Evolutionary conservation across 371 early-diverging fungal species (phyloP), one percentile per base, ranked within the genome.

Genomic region (Mortierella sp.): DNA sequence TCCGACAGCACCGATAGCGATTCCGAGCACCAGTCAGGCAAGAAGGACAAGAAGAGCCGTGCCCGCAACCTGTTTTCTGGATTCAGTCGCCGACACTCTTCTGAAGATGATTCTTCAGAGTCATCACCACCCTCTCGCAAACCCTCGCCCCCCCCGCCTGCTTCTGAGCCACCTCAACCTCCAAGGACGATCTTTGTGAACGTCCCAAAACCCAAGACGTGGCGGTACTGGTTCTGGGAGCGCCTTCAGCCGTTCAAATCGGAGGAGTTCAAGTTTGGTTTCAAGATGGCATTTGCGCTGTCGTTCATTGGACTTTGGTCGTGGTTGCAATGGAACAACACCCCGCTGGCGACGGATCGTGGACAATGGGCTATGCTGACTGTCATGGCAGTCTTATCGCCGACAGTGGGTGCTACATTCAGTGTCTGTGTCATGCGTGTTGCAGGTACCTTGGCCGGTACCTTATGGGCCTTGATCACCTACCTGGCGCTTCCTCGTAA

Each of bases 301-400:
- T 72, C 89, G 0, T 72, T 90, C 0, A 78, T 92, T 61, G 86
- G 88, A 61, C 43, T 91, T 5, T 91, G 90, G 67, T 89, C 93
- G 0, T 93, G 90, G 83, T 69, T 93, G 5, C 86, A 89, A 0
- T 85, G 88, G 40, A 90, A 88, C 21, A 77, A 74, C 24, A 82
- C 69, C 0, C 88, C 89, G 79, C 88, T 91, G 37, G 79, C 82
- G 26, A 85, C 79, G 13, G 89, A 88, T 48, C 89, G 91, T 69
- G 92, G 93, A 28, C 92, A 92, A 72, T 93, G 93, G 93, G 88
- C 92, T 1, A 88, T 90, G 55, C 79, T 93, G 76, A 85, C 85
- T 2, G 90, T 93, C 3, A 91, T 93, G 87, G 91, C 91, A 11
- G 91, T 93, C 43, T 86, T 93, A 86, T 91, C 91, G 34, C 93